These are phyloP conservation scores for Metarhizium brunneum DNA, from an alignment of 2,329 filamentous ascomycete species.

Conservation along the genomic window DNA sequence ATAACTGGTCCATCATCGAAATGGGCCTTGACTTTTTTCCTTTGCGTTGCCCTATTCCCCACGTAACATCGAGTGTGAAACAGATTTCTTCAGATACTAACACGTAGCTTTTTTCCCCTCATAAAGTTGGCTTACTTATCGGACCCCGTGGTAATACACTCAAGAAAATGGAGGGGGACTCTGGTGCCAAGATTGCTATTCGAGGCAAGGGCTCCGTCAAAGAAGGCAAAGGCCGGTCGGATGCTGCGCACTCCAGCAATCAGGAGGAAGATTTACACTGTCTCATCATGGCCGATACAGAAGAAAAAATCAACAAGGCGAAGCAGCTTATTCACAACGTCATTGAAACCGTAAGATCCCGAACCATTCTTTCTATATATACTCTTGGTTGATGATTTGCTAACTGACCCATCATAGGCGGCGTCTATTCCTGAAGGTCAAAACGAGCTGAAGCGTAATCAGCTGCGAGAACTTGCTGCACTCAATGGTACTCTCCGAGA, in stretches of 20 bases:
- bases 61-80: slow-evolving; percentile 19
- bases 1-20: slow-evolving; percentile 24
- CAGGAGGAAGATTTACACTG: slow-evolving; percentile 99
- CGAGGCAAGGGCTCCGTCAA: slow-evolving; percentile 99
- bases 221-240: slow-evolving; percentile 97
- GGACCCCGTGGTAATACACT: slow-evolving; percentile 98
- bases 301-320: slow-evolving; percentile 98
- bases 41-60: neutral
- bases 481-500: slow-evolving; percentile 98
- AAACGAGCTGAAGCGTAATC: slow-evolving; percentile 97
- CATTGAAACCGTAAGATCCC: slow-evolving; percentile 77
- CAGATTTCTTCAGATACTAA: slow-evolving; percentile 57
- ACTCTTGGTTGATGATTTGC: neutral
- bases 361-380: slow-evolving; percentile 12
- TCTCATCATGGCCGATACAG: slow-evolving; percentile 98
- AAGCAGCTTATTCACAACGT: slow-evolving; percentile 98
- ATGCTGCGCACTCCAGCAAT: slow-evolving; percentile 98
- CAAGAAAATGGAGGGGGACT: slow-evolving; percentile 99
- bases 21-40: neutral
- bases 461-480: slow-evolving; percentile 92
- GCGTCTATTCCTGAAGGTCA: slow-evolving; percentile 97
- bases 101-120: slow-evolving; percentile 72
- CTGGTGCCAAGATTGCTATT: slow-evolving; percentile 96
- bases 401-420: slow-evolving; percentile 49
- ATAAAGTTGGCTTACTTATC: slow-evolving; percentile 99